Base-by-base conservation (phyloP, 2,329 filamentous ascomycete species). In the Colletotrichum sp. region DNA sequence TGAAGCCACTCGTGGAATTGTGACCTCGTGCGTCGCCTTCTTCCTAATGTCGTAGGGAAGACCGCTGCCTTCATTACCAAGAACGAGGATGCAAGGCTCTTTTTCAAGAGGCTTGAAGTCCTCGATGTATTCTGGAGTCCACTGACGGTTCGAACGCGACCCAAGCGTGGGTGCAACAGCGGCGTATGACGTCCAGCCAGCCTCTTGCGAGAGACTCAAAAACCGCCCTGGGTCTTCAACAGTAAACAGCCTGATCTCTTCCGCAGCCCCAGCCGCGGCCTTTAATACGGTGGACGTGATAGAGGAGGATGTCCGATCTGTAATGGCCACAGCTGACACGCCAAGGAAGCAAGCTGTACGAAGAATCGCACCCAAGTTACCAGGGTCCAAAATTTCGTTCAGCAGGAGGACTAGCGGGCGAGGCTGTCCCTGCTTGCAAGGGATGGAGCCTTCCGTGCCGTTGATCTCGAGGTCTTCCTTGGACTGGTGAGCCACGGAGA, bases 321-420 rank as follows among this genome's bases (percentile, higher is more conserved):
- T 94, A 69, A 98, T 91, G 4, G 92, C 91, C 24, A 99, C 90
- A 6, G 94, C 96, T 69, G 96, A 94, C 8, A 95, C 93, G 27
- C 96, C 96, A n/a, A 98, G 90, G 82, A 97, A 98, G 79, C 95
- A 93, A 4, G 95, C 95, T 8, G 95, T 95, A 43, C 97, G 93
- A 57, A 98, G 88, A 73, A 98, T 96, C 27, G 93, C 95, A 55
- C 97, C 97, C 1, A 98, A 86, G 80, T 99, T 99, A 31, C 95
- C 95, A 1, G 95, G 94, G 79, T 99, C 96, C 12, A 95, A 85
- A 47, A 97, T 92, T 68, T 93, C 90, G 77, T 97, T 93, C 3
- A 97, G 86, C 36, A 96, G 84, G 3, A 97, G 85, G 11, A 97
- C 87, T 34, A 97, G 87, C 0, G 95, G 95, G 65, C 92, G 90